Base-by-base conservation (phyloP, 495 filamentous ascomycete genomes). In the Hypoxylon lienhwacheense region DNA sequence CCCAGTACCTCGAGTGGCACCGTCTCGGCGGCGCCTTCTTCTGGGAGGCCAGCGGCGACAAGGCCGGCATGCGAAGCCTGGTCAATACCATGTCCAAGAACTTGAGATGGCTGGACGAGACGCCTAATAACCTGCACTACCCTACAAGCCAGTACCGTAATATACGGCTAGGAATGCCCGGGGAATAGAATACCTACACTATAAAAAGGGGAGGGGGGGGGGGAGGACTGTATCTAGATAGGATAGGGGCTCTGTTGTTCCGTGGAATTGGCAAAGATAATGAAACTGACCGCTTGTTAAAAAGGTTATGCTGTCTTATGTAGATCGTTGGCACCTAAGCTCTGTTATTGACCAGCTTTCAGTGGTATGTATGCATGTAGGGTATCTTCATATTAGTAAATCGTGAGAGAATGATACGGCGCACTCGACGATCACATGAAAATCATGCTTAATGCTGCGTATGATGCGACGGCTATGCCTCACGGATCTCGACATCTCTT, bases 1-100 rank as follows among this genome's bases (percentile, higher is more conserved):
- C 78, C 1, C 65, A 71, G 36, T 96, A 87, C 61, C 78, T 96
- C 40, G 66, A 71, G 55, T 47, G 74, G 10, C 77, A 75, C 40
- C 78, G 81, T 5, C 76, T 96, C 5, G 90, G 87, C 2, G 90
- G 91, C 8, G 85, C 79, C 0, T 92, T 96, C 82, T 96, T 88
- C 80, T 97, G 91, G 91, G 91, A 96, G 71, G 83, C 81, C 17
- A 88, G 82, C 65, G 84, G 81, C 17, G 91, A 96, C 65, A 85
- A 79, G 65, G 61, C 36, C 0, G 81, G 77, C 1, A 71, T 73
- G 3, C 76, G 74, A 28, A 87, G 86, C 64, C 64, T 91, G 70
- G 81, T 92, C 33, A 75, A 73, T 16, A 82, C 77, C 6, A 72
- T 86, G 48, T 80, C 84, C 11, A 74, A 76, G 37, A 75, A 79